Evolutionary conservation across 768 basidiomycete species (phyloP), one percentile per base, ranked within the genome.

Genomic region (Hemileccinum rubropunctum): DNA sequence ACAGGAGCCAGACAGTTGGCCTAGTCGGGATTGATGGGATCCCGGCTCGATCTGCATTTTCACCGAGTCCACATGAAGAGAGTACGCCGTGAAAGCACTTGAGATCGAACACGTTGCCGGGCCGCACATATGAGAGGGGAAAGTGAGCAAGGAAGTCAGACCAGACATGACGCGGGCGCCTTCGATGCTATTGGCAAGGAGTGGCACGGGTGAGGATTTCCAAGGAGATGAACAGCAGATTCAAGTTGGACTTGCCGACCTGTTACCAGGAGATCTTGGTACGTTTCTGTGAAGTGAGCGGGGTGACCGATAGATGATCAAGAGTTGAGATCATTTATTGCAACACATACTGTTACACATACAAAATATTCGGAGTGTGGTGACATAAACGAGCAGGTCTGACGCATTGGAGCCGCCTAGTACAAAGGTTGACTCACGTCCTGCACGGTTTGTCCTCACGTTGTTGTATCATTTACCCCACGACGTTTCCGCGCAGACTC

Each of bases 81-180:
- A 59, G 58, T 56, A 54, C 58, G 30, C 58, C 59, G 45, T 59
- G 51, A 51, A 62, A 52, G 58, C 52, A 54, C 20, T 17, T 20
- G 41, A 55, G 51, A 50, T 53, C 55, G 17, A 56, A 58, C 37
- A 67, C 64, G 17, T 79, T 82, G 63, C 62, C 75, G 32, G 54
- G 58, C 30, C 76, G 76, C 42, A 71, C 76, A 5, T 71, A 74
- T 47, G 71, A 76, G 45, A 78, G 76, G 54, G 71, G 23, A 58
- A 64, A 36, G 61, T 13, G 36, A 35, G 18, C 36, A 57, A 51
- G 32, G 57, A 52, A 6, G 53, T 63, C 37, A 55, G 18, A 36
- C 62, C 65, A 12, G 49, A 54, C 18, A 42, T 59, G 43, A 51
- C 52, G 3, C 60, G 56, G 21, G 33, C 51, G 21, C 51, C 57